Conservation (phyloP, 208 protist genomes). For the Crithidia thermophila region DNA sequence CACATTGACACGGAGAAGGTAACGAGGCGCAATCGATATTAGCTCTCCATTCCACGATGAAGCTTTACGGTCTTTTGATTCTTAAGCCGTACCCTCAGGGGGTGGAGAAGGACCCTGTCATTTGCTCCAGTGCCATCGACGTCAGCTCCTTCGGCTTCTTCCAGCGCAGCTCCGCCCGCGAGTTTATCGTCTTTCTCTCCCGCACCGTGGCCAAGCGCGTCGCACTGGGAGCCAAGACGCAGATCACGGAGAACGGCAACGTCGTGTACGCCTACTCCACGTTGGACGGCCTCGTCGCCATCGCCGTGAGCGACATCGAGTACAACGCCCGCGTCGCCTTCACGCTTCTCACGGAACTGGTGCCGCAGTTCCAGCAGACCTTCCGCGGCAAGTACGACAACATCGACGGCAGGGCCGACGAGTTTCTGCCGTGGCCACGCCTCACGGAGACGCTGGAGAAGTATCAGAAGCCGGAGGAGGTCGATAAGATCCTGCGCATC, state of each 20-base stretch:
- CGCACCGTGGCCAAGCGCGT: conserved; percentile 85
- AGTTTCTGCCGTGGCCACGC: conserved; percentile 80
- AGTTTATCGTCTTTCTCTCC: conserved; percentile 90
- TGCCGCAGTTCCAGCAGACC: conserved; percentile 77
- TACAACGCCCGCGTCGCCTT: conserved; percentile 89
- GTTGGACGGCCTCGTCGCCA: conserved; percentile 75
- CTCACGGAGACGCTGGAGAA: conserved; percentile 74
- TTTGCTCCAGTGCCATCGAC: conserved; percentile 81
- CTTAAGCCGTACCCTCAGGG: conserved; percentile 54
- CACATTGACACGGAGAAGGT: no score
- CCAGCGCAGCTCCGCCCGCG: conserved; percentile 73
- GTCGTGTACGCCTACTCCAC: conserved; percentile 74
- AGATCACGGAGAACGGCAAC: conserved; percentile 86
- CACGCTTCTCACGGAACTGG: conserved; percentile 72
- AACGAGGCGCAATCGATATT: no score
- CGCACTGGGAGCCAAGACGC: conserved; percentile 60
- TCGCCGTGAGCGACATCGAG: conserved; percentile 87
- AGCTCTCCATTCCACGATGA: no score
- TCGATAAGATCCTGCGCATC: conserved; percentile 90
- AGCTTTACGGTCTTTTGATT: conserved; percentile 75
- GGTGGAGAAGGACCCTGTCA: conserved; percentile 70
- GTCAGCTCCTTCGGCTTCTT: conserved; percentile 91
- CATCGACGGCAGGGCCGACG: conserved; percentile 52
- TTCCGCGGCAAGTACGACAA: conserved; percentile 88
- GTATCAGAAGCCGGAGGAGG: conserved; percentile 92